Base-by-base conservation (phyloP, 2,329 filamentous ascomycete species). In the Calonectria leucothoes region DNA sequence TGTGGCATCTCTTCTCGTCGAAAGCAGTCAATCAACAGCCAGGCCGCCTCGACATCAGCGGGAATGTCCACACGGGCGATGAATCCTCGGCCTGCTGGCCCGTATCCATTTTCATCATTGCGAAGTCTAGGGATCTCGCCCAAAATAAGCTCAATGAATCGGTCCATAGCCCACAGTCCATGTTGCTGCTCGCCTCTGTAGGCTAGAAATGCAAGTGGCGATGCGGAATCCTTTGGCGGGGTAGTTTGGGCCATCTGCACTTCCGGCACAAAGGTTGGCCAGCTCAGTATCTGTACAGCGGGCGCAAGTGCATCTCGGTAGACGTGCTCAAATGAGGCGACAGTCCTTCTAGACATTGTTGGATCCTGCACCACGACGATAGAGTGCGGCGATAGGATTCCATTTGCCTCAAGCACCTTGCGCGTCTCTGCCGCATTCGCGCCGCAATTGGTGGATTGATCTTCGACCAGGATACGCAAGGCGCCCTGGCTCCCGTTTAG, bases 91-190 rank as follows among this genome's bases (percentile, higher is more conserved):
- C 77, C 77, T 12, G 51, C 67, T 33, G 77, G 77, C 6, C 77
- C 77, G 31, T 79, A 79, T 20, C 77, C 77, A 4, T 70, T 69
- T 51, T 59, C 39, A 27, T 79, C 76, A 20, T 79, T 77, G 33
- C 73, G 70, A 63, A 79, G 75, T 51, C 77, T 73, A 15, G 77
- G 77, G 25, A 79, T 76, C 14, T 79, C 77, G 12, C 76, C 75
- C 29, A 79, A 25, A 7, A 79, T 45, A 4, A 79, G 69, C 67
- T 76, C 73, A n/a, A 77, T 51, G 31, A 79, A 73, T 15, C 73
- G 64, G n/a, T 74, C 66, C 73, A 79, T 78, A 23, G 37, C 39
- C 77, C 77, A 79, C 11, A 79, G 59, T 10, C 67, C 69, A 8
- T 52, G 15, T 8, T 23, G 14, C 35, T 52, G 2, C 2, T 49